Conservation (phyloP, 139 green algal genomes). For the Trebouxia sp. region DNA sequence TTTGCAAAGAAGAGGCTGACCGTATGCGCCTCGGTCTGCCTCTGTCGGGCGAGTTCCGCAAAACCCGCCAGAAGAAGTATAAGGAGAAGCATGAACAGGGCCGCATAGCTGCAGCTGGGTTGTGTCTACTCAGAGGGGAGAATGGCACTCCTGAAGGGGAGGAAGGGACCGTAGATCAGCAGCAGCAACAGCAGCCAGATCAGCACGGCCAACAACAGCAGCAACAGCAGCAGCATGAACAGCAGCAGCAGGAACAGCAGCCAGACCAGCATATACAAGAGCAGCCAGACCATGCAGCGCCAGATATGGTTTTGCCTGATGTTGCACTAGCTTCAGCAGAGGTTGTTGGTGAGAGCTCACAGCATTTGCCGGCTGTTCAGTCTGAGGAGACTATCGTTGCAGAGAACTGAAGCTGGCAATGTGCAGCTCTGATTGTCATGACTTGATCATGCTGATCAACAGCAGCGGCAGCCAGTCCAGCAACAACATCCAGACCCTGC, state of each 20-base stretch:
- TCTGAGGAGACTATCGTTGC: no score
- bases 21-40: constrained; percentile 4
- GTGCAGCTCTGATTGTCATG: no score
- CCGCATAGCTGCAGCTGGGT: constrained; percentile 14
- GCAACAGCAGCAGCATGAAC: not conserved
- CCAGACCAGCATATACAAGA: no score
- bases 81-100: constrained; percentile 22
- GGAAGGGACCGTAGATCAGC: not conserved
- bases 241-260: no score
- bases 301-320: no score
- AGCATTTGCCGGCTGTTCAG: no score
- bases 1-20: constrained; percentile 19
- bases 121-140: not conserved
- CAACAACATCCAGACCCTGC: not conserved
- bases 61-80: constrained; percentile 17
- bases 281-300: no score
- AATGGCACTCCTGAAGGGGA: constrained; percentile 4
- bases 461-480: not conserved
- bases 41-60: constrained; percentile 5
- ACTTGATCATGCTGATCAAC: no score
- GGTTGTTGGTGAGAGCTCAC: no score
- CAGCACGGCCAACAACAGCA: not conserved
- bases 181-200: not conserved
- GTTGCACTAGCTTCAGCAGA: no score
- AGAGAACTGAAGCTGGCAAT: no score